A percentile compares a stretch with the other conserved stretches of the same genome.
phyloP scores from a whole-genome alignment of 2,329 filamentous ascomycete genomes.

The Kalmusia sp. region DNA sequence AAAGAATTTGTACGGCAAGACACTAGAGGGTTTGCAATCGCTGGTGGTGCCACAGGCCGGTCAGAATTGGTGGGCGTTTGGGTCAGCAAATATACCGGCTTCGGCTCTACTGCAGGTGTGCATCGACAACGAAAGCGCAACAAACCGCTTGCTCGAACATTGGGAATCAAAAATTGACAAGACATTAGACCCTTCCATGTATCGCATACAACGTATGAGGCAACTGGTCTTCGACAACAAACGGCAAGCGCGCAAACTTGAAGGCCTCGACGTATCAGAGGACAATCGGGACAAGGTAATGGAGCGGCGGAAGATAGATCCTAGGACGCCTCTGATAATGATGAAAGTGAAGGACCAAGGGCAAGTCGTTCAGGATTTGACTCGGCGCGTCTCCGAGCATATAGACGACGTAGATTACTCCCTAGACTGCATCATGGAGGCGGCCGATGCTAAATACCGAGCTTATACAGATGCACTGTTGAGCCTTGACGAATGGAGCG shows the following conservation, averaged over 20 bases:
- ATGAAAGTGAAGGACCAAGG: conserved; percentile 15
- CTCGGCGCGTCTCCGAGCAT: conserved; percentile 13
- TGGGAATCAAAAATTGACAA: background rate
- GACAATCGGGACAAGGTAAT: conserved; percentile 10
- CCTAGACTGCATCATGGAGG: conserved; percentile 6
- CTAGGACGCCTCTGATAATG: conserved; percentile 21
- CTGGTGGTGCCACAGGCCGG: conserved; percentile 21
- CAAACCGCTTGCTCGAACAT: background rate
- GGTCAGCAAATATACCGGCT: background rate
- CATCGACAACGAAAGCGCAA: background rate
- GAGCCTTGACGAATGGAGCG: conserved; percentile 3
- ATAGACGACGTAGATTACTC: conserved; percentile 10
- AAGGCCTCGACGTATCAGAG: conserved; percentile 15
- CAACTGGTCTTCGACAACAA: conserved; percentile 3
- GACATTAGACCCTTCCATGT: background rate
- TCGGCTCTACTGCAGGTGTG: background rate
- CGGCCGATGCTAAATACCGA: background rate
- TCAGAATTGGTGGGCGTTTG: conserved; percentile 15
- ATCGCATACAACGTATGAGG: background rate
- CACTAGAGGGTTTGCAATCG: conserved; percentile 16
- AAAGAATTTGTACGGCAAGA: conserved; percentile 9
- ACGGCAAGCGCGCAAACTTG: conserved; percentile 18
- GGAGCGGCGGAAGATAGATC: conserved; percentile 14
- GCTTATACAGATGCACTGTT: background rate
- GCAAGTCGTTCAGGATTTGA: conserved; percentile 5